These are phyloP conservation scores for Fusarium sp. DNA, from an alignment of 2,329 filamentous ascomycete genomes.

Conservation along the genomic window DNA sequence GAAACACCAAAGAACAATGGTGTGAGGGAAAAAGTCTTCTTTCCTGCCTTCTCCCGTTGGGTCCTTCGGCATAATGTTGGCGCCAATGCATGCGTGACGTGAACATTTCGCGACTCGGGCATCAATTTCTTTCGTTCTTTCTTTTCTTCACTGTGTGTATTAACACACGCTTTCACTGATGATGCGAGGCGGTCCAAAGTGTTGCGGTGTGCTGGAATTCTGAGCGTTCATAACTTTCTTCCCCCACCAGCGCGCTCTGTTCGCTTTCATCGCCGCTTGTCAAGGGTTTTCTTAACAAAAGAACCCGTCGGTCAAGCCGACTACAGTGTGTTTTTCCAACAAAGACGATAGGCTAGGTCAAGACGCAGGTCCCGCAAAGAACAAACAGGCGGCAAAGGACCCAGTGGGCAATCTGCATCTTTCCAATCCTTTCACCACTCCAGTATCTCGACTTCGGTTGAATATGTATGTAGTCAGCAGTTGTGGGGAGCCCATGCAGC, in stretches of 20 bases:
- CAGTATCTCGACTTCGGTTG: constrained; percentile 7
- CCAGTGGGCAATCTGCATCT: constrained; percentile 6
- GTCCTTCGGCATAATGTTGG: constrained; percentile 23
- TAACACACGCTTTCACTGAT: constrained; percentile 9
- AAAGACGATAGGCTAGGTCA: constrained; percentile 10
- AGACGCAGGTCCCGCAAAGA: constrained; percentile 23
- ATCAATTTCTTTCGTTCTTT: neutral
- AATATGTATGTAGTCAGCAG: constrained; percentile 12
- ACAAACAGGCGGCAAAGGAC: neutral
- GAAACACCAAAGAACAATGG: constrained; percentile 25
- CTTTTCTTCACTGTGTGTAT: constrained; percentile 6
- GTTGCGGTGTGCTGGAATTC: constrained; percentile 30
- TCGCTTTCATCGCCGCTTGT: neutral
- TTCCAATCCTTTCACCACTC: constrained; percentile 9
- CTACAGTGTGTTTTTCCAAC: constrained; percentile 3
- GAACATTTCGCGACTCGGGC: constrained; percentile 24
- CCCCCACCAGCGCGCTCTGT: constrained; percentile 20
- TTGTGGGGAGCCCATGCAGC: constrained; percentile 11
- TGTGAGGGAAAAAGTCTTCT: constrained; percentile 36
- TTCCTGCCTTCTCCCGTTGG: constrained; percentile 29
- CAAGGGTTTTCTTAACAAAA: neutral
- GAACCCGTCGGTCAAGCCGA: constrained; percentile 7
- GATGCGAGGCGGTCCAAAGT: constrained; percentile 19
- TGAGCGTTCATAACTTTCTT: constrained; percentile 4
- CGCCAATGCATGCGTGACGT: constrained; percentile 40